These are phyloP conservation scores for Saccharomyces hybrid DNA, from an alignment of 1,139 yeast species.

Conservation along the genomic window DNA sequence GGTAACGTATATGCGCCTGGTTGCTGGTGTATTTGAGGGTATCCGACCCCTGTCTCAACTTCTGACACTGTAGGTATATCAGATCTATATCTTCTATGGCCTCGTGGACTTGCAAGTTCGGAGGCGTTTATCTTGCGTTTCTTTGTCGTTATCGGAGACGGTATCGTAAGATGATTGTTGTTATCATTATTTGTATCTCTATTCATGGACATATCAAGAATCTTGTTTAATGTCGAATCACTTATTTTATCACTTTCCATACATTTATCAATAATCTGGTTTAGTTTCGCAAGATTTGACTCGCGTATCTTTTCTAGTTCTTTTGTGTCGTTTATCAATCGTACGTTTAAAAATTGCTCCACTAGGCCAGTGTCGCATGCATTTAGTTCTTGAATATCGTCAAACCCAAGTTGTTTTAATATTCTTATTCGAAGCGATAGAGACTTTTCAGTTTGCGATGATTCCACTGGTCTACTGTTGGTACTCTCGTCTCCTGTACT, in stretches of 20 bases:
- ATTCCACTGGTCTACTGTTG: not conserved
- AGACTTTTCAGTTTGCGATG: not conserved
- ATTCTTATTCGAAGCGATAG: conserved; percentile 4
- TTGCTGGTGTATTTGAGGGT: not conserved
- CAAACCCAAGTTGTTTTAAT: conserved; percentile 15
- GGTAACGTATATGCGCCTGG: conserved; percentile 2
- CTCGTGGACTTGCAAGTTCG: conserved; percentile 12
- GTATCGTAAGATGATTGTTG: not conserved
- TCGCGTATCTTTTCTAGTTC: conserved; percentile 17
- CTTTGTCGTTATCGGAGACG: not conserved
- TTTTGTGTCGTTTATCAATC: conserved; percentile 15
- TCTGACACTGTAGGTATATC: conserved; percentile 12
- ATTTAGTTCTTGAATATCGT: conserved; percentile 7
- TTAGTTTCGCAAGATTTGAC: conserved; percentile 15
- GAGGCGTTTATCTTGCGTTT: conserved; percentile 5
- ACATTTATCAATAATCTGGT: conserved; percentile 17
- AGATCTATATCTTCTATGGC: conserved; percentile 12
- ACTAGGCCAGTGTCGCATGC: conserved; percentile 9
- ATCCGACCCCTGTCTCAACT: conserved; percentile 1
- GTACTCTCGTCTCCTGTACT: not conserved
- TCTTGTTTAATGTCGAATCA: conserved; percentile 10
- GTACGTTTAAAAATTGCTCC: conserved; percentile 15
- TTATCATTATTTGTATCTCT: not conserved
- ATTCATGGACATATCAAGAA: conserved; percentile 10
- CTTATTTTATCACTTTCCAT: conserved; percentile 13